These are phyloP conservation scores for Arabidopsis hybrid DNA, from an alignment of 441 rosid species.

Conservation along the genomic window DNA sequence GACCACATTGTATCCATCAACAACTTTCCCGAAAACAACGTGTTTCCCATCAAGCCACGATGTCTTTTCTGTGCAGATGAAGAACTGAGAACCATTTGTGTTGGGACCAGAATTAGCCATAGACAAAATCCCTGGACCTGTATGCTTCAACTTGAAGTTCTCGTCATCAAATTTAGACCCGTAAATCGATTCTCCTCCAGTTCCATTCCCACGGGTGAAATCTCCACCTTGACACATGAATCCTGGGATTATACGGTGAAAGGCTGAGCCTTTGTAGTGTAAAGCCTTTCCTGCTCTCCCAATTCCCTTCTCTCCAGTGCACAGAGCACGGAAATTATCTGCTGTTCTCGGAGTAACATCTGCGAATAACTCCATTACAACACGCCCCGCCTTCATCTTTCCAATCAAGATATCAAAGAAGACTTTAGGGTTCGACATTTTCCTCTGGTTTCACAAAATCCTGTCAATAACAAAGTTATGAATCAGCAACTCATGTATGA, in stretches of 20 bases:
- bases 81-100: constrained; percentile 84
- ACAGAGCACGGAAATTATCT: constrained; percentile 75
- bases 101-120: constrained; percentile 82
- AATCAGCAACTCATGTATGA: not conserved
- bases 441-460: constrained; percentile 23
- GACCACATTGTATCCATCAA: constrained; percentile 69
- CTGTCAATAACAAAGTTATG: constrained; percentile 15
- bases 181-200: constrained; percentile 80
- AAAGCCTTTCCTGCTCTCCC: constrained; percentile 61
- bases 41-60: constrained; percentile 84
- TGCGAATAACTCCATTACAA: constrained; percentile 77
- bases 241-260: constrained; percentile 75
- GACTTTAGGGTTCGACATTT: constrained; percentile 68
- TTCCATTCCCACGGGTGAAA: constrained; percentile 77
- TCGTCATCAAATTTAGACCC: constrained; percentile 74
- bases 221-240: constrained; percentile 95
- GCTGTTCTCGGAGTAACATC: constrained; percentile 76
- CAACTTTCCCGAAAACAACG: constrained; percentile 81
- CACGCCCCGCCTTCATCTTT: constrained; percentile 59
- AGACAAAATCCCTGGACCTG: constrained; percentile 70
- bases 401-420: constrained; percentile 72
- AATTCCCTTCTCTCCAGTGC: constrained; percentile 76
- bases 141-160: constrained; percentile 75
- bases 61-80: constrained; percentile 66
- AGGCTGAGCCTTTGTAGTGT: constrained; percentile 74